phyloP scores from a whole-genome alignment of 305 asterid genomes.

The Fraxinus velutina region DNA sequence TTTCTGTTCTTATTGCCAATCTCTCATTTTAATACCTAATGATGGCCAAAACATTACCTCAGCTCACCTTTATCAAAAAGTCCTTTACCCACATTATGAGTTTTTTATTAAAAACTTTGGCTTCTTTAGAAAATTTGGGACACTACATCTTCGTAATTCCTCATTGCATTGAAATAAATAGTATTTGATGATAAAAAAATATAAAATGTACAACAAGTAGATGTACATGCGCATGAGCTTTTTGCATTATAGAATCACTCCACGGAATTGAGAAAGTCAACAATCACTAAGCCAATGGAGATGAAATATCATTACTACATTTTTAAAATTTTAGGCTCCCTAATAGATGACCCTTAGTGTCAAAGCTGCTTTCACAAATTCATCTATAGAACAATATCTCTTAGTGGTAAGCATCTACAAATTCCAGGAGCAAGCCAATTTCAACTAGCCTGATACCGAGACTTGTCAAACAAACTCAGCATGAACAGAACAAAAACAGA shows the following conservation, averaged over 20 bases:
- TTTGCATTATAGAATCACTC: background rate
- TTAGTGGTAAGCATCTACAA: background rate
- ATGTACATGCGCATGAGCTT: background rate
- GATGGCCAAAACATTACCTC: background rate
- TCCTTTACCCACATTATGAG: background rate
- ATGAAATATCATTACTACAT: background rate
- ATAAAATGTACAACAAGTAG: background rate
- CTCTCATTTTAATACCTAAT: background rate
- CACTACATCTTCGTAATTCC: background rate
- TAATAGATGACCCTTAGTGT: background rate
- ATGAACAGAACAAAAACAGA: conserved; percentile 7
- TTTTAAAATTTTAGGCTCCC: background rate
- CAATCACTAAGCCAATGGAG: background rate
- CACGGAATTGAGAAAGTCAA: background rate
- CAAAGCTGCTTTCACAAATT: background rate
- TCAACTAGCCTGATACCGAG: background rate
- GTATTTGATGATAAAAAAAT: background rate
- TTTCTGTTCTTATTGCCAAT: background rate
- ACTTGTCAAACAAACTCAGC: background rate
- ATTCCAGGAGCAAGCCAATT: background rate
- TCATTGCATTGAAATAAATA: background rate
- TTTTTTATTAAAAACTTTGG: background rate
- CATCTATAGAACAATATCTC: background rate
- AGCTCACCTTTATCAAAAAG: background rate
- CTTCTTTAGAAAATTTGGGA: background rate